Percentiles rank a stretch among this genome's conserved stretches.
These are phyloP conservation scores for Ustilago tritici DNA, from an alignment of 1,284 basidiomycete genomes.

Conservation along the genomic window DNA sequence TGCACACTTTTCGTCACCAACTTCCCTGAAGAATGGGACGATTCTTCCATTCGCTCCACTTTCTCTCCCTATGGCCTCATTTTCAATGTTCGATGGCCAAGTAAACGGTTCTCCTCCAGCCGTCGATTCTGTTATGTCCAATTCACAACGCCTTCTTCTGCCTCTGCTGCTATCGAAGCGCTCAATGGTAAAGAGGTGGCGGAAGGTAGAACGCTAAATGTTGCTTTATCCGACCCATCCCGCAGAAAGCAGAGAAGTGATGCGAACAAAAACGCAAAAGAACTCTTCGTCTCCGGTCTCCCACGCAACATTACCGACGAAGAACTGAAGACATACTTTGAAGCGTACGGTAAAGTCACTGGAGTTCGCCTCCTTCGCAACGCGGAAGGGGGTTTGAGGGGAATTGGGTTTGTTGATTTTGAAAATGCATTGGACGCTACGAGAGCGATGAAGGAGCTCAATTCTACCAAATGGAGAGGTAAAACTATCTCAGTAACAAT, in stretches of 20 bases:
- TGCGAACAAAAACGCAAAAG: constrained; percentile 80
- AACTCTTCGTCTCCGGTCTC: constrained; percentile 86
- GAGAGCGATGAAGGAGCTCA: constrained; percentile 60
- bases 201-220: constrained; percentile 76
- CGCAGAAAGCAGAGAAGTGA: constrained; percentile 89
- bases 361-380: constrained; percentile 83
- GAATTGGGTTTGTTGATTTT: constrained; percentile 94
- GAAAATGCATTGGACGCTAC: constrained; percentile 70
- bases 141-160: constrained; percentile 82
- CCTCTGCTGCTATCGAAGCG: constrained; percentile 82
- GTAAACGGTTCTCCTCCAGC: constrained; percentile 90
- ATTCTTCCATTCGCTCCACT: constrained; percentile 78
- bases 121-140: constrained; percentile 96
- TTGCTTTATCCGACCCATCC: constrained; percentile 89
- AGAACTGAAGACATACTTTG: constrained; percentile 82
- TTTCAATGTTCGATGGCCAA: constrained; percentile 97
- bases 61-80: constrained; percentile 88
- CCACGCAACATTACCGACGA: constrained; percentile 79
- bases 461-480: constrained; percentile 56
- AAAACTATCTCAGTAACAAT: constrained; percentile 59
- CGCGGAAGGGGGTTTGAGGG: constrained; percentile 79
- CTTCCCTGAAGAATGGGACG: constrained; percentile 88
- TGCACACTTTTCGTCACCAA: constrained; percentile 97
- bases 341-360: constrained; percentile 79
- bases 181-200: constrained; percentile 81